Conservation (phyloP, 164 flowering plant species). For the Chloranthus sessilifolius region DNA sequence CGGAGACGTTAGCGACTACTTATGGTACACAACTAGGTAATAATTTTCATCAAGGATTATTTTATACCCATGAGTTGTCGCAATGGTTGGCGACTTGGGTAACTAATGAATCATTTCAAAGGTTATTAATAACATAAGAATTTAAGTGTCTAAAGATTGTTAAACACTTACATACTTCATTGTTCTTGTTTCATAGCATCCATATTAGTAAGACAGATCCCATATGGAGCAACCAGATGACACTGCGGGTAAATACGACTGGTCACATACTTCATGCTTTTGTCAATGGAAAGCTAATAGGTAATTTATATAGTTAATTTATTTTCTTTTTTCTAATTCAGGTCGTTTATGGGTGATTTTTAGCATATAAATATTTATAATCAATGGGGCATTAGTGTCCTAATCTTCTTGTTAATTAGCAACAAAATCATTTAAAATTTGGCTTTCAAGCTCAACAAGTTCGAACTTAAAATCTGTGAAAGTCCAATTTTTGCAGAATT, state of each 20-base stretch:
- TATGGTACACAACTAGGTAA: slow-evolving; percentile 77
- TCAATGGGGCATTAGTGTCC: not conserved
- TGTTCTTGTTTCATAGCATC: slow-evolving; percentile 18
- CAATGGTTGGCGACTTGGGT: too few species aligned
- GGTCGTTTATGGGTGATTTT: too few species aligned
- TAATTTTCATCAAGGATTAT: not conserved
- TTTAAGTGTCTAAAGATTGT: not conserved
- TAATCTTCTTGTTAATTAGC: not conserved
- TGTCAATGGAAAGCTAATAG: slow-evolving; percentile 44
- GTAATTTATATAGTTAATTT: slow-evolving; percentile 18
- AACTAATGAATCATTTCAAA: too few species aligned
- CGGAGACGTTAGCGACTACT: slow-evolving; percentile 55
- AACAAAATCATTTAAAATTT: too few species aligned
- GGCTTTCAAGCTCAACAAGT: too few species aligned
- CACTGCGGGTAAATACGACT: slow-evolving; percentile 35
- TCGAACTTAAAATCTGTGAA: too few species aligned
- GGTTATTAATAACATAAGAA: not conserved
- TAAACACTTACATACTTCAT: not conserved
- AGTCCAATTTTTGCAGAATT: too few species aligned
- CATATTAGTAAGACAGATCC: slow-evolving; percentile 24
- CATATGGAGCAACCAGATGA: slow-evolving; percentile 26
- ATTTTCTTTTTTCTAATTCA: not conserved
- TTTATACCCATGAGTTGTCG: too few species aligned
- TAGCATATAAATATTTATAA: too few species aligned
- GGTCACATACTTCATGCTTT: slow-evolving; percentile 62